Evolutionary conservation across 2,329 filamentous ascomycete genomes (phyloP).

Genomic region (Zopfia rhizophila): DNA sequence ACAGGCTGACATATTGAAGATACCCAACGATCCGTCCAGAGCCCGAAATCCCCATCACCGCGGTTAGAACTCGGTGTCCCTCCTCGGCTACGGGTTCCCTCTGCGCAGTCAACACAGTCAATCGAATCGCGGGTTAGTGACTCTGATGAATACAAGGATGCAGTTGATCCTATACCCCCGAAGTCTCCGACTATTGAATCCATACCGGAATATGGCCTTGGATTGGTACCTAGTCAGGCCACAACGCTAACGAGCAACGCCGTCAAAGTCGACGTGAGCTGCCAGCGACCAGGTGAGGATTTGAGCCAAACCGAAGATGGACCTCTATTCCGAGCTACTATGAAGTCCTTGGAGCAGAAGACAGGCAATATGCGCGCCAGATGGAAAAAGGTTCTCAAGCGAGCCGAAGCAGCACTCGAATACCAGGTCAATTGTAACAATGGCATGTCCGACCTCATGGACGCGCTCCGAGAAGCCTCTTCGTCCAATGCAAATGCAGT

Average conservation of each 20-base stretch:
- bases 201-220: constrained; percentile 60
- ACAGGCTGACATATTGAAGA: constrained; percentile 38
- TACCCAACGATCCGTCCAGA: constrained; percentile 50
- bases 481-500: constrained; percentile 94
- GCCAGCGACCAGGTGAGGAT: constrained; percentile 84
- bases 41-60: constrained; percentile 66
- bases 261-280: constrained; percentile 88
- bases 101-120: constrained; percentile 84
- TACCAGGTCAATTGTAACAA: constrained; percentile 88
- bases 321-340: constrained; percentile 93
- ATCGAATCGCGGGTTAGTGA: constrained; percentile 84
- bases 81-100: constrained; percentile 83
- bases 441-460: constrained; percentile 82
- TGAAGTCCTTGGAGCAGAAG: constrained; percentile 96
- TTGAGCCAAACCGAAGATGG: constrained; percentile 87
- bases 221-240: constrained; percentile 53
- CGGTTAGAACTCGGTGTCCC: constrained; percentile 78
- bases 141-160: constrained; percentile 65
- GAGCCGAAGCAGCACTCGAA: constrained; percentile 86
- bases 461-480: constrained; percentile 86
- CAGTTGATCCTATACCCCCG: constrained; percentile 54
- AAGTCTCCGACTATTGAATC: constrained; percentile 59
- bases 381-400: constrained; percentile 96
- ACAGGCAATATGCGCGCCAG: constrained; percentile 92
- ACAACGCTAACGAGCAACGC: constrained; percentile 49